Conservation (phyloP, 1,139 yeast genomes). For the Meyerozyma carpophila region DNA sequence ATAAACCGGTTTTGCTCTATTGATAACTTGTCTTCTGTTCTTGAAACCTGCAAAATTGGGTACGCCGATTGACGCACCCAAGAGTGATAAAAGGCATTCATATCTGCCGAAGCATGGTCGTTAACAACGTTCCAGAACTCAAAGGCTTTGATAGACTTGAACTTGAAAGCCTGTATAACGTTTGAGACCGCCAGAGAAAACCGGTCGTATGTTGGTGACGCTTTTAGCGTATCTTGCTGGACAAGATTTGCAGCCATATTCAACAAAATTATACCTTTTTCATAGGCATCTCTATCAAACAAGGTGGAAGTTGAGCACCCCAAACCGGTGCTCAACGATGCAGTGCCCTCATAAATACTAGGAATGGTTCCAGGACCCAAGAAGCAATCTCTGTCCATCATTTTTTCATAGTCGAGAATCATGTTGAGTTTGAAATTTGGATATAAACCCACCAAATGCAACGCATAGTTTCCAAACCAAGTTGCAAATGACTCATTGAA, state of each 20-base stretch:
- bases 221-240: slow-evolving; percentile 26
- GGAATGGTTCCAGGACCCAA: slow-evolving; percentile 20
- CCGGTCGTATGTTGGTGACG: slow-evolving; percentile 10
- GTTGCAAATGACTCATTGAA: slow-evolving; percentile 74
- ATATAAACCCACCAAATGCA: slow-evolving; percentile 25
- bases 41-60: slow-evolving; percentile 45
- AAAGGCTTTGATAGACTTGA: slow-evolving; percentile 42
- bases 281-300: slow-evolving; percentile 53
- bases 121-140: slow-evolving; percentile 51
- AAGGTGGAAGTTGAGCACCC: slow-evolving; percentile 34
- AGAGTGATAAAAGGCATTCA: slow-evolving; percentile 42
- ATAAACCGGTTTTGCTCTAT: slow-evolving; percentile 7
- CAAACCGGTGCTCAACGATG: slow-evolving; percentile 27
- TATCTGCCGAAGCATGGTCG: slow-evolving; percentile 24
- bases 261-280: slow-evolving; percentile 58
- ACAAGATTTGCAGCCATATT: slow-evolving; percentile 50
- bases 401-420: slow-evolving; percentile 29
- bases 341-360: slow-evolving; percentile 23
- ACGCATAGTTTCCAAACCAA: slow-evolving; percentile 49
- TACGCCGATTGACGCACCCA: slow-evolving; percentile 58
- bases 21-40: slow-evolving; percentile 22
- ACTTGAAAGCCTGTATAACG: slow-evolving; percentile 33
- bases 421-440: slow-evolving; percentile 23
- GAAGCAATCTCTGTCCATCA: slow-evolving; percentile 38
- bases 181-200: slow-evolving; percentile 34